phyloP scores from a whole-genome alignment of 1,284 basidiomycete species.

The Coriolopsis trogii region DNA sequence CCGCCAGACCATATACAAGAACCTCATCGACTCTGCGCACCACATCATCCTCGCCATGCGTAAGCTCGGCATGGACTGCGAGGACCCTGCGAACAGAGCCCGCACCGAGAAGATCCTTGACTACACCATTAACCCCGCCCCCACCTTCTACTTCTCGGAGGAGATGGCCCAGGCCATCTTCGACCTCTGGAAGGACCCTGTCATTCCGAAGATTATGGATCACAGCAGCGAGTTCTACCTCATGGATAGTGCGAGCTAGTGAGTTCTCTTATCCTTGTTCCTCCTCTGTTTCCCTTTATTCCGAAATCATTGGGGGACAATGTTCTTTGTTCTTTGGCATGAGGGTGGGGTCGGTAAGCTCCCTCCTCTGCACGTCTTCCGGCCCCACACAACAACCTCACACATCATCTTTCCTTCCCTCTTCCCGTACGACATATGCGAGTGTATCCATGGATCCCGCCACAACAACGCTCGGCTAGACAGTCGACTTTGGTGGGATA shows the following conservation, averaged over 20 bases:
- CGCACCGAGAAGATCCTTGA: slow-evolving; percentile 65
- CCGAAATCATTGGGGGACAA: no score
- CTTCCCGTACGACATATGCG: no score
- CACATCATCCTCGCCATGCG: slow-evolving; percentile 89
- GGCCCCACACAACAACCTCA: no score
- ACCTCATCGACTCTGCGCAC: slow-evolving; percentile 89
- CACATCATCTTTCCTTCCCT: no score
- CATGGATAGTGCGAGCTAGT: slow-evolving; percentile 96
- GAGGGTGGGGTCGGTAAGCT: no score
- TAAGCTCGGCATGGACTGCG: slow-evolving; percentile 87
- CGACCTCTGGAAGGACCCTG: slow-evolving; percentile 89
- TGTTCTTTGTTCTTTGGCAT: no score
- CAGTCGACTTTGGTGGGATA: not conserved
- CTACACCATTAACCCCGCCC: slow-evolving; percentile 46
- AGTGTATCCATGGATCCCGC: no score
- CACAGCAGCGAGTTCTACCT: slow-evolving; percentile 90
- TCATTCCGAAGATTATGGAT: slow-evolving; percentile 87
- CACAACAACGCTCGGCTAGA: no score
- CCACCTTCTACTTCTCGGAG: slow-evolving; percentile 51
- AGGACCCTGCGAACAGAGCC: slow-evolving; percentile 71
- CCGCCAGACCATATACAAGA: slow-evolving; percentile 83
- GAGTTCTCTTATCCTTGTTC: slow-evolving; percentile 37
- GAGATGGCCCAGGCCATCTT: slow-evolving; percentile 81
- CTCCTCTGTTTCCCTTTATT: no score
- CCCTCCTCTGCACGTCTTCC: no score